A percentile compares a stretch with the other conserved stretches of the same genome.
phyloP scores from a whole-genome alignment of 2,329 filamentous ascomycete genomes.

The Cryphonectria naterciae region DNA sequence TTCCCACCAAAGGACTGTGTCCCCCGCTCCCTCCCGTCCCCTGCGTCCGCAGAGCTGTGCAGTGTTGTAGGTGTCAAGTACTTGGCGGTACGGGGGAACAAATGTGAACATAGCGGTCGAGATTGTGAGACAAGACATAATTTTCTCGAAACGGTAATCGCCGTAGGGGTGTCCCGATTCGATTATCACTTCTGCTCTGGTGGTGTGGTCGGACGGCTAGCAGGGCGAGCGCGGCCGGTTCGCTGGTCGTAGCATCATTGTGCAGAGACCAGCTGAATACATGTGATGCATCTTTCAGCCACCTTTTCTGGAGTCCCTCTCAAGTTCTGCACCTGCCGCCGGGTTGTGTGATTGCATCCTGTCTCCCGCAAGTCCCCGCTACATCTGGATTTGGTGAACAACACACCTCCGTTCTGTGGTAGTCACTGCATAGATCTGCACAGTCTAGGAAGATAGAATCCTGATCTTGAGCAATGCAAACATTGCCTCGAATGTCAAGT shows the following conservation, averaged over 20 bases:
- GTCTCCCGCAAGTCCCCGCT: background rate
- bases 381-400: background rate
- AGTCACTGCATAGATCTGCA: slow-evolving; percentile 10
- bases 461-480: background rate
- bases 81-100: background rate
- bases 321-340: background rate
- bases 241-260: background rate
- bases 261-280: background rate
- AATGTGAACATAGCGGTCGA: background rate
- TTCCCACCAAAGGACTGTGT: background rate
- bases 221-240: background rate
- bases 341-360: background rate
- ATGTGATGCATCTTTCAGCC: slow-evolving; percentile 1
- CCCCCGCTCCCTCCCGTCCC: too few relatives aligned
- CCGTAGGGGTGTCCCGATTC: background rate
- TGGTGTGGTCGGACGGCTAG: background rate
- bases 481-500: background rate
- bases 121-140: background rate
- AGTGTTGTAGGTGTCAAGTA: background rate
- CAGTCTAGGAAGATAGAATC: background rate
- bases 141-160: background rate
- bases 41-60: background rate
- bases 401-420: background rate
- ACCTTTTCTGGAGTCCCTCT: background rate
- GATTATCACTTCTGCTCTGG: background rate